A percentile compares a stretch with the other conserved stretches of the same genome.
These are phyloP conservation scores for Diaporthe nobilis DNA, from an alignment of 2,329 filamentous ascomycete genomes.

Conservation along the genomic window DNA sequence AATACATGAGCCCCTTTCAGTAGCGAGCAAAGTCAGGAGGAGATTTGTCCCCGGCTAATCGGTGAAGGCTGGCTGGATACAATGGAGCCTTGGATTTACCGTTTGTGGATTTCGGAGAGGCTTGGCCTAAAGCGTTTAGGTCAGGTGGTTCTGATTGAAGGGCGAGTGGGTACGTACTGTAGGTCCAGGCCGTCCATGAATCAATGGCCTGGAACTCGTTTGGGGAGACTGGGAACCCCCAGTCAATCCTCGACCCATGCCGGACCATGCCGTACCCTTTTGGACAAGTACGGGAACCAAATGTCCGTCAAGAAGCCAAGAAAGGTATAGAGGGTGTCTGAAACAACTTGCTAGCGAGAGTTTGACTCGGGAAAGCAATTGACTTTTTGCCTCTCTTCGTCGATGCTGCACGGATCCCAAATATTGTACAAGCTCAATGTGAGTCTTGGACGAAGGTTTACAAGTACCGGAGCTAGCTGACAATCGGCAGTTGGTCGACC, in stretches of 20 bases:
- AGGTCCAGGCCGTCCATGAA: constrained; percentile 1
- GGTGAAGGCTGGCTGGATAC: neutral
- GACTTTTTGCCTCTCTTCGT: no score
- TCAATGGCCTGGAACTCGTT: neutral
- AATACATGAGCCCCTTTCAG: neutral
- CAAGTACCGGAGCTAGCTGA: constrained; percentile 11
- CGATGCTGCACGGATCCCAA: neutral
- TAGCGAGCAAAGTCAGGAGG: neutral
- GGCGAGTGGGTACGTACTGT: neutral
- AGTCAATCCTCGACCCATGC: neutral
- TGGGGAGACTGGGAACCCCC: neutral
- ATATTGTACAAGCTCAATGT: neutral
- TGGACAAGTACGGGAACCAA: constrained; percentile 1
- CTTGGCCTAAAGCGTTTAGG: neutral
- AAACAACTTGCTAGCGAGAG: neutral
- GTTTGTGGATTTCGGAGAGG: neutral
- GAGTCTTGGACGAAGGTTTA: neutral
- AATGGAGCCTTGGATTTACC: neutral
- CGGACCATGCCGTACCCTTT: neutral
- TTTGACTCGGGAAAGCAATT: neutral
- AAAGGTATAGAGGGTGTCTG: neutral
- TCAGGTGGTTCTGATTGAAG: neutral
- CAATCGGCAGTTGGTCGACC: neutral
- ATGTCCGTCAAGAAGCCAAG: neutral
- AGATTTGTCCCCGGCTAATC: neutral